Evolutionary conservation across 2,329 filamentous ascomycete species (phyloP), one percentile per base, ranked within the genome.

Genomic region (Pleomassaria siparia): DNA sequence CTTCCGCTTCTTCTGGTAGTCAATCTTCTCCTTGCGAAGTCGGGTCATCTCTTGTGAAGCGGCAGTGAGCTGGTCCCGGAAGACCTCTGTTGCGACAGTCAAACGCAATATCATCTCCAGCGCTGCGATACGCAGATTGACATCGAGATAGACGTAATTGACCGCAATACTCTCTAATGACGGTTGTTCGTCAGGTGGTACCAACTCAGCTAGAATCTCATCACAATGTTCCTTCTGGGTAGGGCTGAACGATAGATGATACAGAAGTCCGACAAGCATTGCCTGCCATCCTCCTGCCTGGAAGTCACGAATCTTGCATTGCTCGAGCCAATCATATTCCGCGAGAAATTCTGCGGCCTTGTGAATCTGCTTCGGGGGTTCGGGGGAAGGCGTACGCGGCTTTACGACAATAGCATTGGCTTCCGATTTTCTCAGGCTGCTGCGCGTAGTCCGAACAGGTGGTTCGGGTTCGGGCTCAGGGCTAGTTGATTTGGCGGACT

Each of bases 11-110:
- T 91, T 83, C 72, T 97, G 92, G 72, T 85, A 87, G 56, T 95
- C 89, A 51, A 96, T 96, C 75, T 96, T 96, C 67, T 95, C 88
- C 71, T 99, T 99, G 41, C 94, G 86, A 64, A 95, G 90, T 45
- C 85, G 84, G 1, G 94, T 99, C 91, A 97, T 96, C 44, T 90
- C 88, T 64, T 92, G 89, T 55, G 88, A 90, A 72, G 91, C 95
- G 53, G 92, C 87, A 58, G 96, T 90, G 78, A 99, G 87, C 66
- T 95, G 95, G 13, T 84, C 86, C 44, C 92, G 86, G 57, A 97
- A 82, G 2, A 88, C 85, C 66, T 90, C 91, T 0, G 94, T 96
- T 62, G 91, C 87, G 46, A 91, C 80, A 2, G 89, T 91, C 51
- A 97, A 77, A 76, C 92, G 85, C 67, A 89, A 90, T 46, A 96